phyloP scores from a whole-genome alignment of 768 basidiomycete species.

The Artomyces pyxidatus region DNA sequence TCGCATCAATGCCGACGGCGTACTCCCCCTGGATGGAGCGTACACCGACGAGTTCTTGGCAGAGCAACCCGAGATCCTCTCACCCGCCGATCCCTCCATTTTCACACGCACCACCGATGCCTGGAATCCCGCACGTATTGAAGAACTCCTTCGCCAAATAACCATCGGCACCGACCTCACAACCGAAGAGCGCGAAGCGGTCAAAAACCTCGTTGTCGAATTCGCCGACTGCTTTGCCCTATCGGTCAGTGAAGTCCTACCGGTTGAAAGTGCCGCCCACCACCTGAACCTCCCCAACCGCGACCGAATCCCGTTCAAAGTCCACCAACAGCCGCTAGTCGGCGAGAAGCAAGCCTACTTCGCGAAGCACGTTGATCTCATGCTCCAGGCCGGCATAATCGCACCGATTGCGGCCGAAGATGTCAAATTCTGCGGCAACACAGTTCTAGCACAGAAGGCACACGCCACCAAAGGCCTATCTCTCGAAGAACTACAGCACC shows the following conservation, averaged over 20 bases:
- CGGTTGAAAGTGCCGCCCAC: conserved; percentile 26
- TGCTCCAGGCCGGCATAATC: conserved; percentile 29
- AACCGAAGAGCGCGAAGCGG: conserved; percentile 15
- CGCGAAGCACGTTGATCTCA: conserved; percentile 25
- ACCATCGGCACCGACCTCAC: conserved; percentile 25
- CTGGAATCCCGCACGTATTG: conserved; percentile 14
- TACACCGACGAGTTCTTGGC: too few relatives aligned
- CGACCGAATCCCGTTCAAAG: conserved; percentile 23
- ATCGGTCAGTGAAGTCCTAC: conserved; percentile 29
- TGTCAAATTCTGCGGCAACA: conserved; percentile 29
- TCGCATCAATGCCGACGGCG: too few relatives aligned
- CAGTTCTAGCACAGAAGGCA: conserved; percentile 30
- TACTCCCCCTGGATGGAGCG: too few relatives aligned
- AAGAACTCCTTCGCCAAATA: conserved; percentile 13
- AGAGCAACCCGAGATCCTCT: not conserved
- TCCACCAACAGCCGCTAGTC: conserved; percentile 25
- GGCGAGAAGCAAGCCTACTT: conserved; percentile 26
- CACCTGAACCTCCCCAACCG: conserved; percentile 24
- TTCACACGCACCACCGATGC: not conserved
- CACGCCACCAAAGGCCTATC: conserved; percentile 24
- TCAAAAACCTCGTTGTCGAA: conserved; percentile 18
- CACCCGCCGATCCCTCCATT: not conserved
- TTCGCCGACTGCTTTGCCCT: conserved; percentile 35
- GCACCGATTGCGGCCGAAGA: conserved; percentile 20
- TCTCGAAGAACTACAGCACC: conserved; percentile 26